A percentile compares a stretch with the other conserved stretches of the same genome.
phyloP scores from a whole-genome alignment of 2,329 filamentous ascomycete genomes.

The Reticulascus tulasneorum region DNA sequence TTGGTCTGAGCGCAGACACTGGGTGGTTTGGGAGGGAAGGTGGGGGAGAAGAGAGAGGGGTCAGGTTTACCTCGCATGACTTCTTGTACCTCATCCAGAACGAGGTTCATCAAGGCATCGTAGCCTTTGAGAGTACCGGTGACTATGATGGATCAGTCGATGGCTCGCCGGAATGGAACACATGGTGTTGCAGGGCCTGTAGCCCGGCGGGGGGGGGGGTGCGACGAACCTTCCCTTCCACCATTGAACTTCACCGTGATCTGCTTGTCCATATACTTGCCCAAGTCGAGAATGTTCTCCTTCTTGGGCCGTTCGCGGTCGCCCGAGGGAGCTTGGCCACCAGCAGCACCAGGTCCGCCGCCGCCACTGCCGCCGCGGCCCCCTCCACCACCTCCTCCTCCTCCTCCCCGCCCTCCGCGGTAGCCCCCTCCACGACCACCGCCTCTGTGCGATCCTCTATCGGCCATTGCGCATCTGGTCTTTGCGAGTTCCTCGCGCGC shows the following conservation, averaged over 20 bases:
- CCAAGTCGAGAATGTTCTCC: conserved; percentile 94
- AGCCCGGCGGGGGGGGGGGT: background rate
- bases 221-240: conserved; percentile 71
- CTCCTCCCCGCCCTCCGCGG: conserved; percentile 42
- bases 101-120: conserved; percentile 96
- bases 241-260: conserved; percentile 97
- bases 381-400: conserved; percentile 33
- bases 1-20: background rate
- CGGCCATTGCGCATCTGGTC: conserved; percentile 39
- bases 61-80: conserved; percentile 68
- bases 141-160: conserved; percentile 55
- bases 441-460: conserved; percentile 46
- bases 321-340: conserved; percentile 17
- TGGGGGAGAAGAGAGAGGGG: background rate
- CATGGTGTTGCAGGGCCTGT: background rate
- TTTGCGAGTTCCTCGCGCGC: too few species aligned
- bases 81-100: conserved; percentile 91
- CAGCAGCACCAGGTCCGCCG: too few species aligned
- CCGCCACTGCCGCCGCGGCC: conserved; percentile 36
- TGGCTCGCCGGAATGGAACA: too few species aligned
- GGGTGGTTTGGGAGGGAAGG: conserved; percentile 2
- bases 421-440: conserved; percentile 38
- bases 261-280: conserved; percentile 95
- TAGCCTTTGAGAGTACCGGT: conserved; percentile 89
- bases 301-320: conserved; percentile 82